phyloP scores from a whole-genome alignment of 345 rosid genomes.

The Populus ilicifolia region DNA sequence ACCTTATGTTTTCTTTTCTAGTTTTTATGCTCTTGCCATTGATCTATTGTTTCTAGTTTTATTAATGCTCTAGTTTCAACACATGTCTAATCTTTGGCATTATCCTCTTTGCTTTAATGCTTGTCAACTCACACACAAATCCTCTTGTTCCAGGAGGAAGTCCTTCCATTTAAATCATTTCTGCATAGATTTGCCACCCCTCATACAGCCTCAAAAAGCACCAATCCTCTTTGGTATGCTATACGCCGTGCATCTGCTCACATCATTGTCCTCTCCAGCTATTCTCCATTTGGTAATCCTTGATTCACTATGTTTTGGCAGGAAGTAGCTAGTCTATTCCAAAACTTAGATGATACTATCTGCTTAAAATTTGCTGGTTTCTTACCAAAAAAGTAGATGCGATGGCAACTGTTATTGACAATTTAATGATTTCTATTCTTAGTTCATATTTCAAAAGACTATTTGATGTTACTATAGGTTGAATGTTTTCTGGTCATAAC shows the following conservation, averaged over 20 bases:
- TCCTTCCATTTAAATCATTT: conserved; percentile 20
- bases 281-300: conserved; percentile 18
- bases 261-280: conserved; percentile 24
- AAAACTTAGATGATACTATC: neutral
- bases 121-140: neutral
- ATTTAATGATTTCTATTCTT: neutral
- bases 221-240: conserved; percentile 25
- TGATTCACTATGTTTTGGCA: neutral
- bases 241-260: conserved; percentile 20
- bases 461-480: neutral
- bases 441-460: neutral
- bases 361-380: neutral
- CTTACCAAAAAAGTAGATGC: neutral
- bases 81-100: neutral
- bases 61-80: neutral
- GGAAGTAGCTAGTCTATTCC: neutral
- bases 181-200: conserved; percentile 18
- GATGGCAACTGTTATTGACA: neutral
- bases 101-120: neutral
- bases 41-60: neutral
- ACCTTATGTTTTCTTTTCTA: neutral
- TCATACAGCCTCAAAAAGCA: conserved; percentile 15
- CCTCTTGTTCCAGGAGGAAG: conserved; percentile 15
- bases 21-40: neutral
- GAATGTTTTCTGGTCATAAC: neutral